Percentiles rank a stretch among this genome's conserved stretches.
phyloP scores from a whole-genome alignment of 208 protist species.

The Angomonas deanei region DNA sequence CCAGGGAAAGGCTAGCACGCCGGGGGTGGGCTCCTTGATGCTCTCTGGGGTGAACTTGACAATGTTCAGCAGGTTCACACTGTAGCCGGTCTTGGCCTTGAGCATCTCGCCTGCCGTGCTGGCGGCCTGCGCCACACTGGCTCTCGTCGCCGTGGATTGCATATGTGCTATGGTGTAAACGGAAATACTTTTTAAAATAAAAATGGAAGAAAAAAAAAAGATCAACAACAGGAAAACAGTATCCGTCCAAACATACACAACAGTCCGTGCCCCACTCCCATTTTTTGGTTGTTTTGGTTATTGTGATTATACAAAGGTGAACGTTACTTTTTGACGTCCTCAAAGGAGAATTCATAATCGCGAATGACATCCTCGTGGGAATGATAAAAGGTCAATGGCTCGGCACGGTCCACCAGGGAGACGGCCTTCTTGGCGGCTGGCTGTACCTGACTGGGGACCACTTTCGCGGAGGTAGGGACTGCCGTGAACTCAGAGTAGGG shows the following conservation, averaged over 20 bases:
- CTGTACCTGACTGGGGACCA: conserved; percentile 25
- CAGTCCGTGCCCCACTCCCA: too few relatives aligned
- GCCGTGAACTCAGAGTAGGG: conserved; percentile 69
- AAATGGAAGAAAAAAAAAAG: background rate
- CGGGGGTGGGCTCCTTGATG: conserved; percentile 30
- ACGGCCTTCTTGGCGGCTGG: conserved; percentile 32
- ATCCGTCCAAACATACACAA: background rate
- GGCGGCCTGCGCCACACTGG: conserved; percentile 16
- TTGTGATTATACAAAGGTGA: background rate
- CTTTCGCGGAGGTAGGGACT: conserved; percentile 26
- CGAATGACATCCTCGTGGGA: conserved; percentile 73
- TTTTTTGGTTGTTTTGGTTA: too few relatives aligned
- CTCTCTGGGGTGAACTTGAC: conserved; percentile 54
- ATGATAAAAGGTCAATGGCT: conserved; percentile 77
- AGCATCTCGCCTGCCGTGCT: conserved; percentile 37
- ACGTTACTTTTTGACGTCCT: conserved; percentile 10
- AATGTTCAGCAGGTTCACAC: conserved; percentile 33
- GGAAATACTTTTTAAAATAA: background rate
- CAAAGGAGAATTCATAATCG: conserved; percentile 60
- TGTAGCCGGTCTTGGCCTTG: conserved; percentile 31
- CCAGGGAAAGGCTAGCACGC: conserved; percentile 66
- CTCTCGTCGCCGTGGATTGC: background rate
- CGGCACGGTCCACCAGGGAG: conserved; percentile 62
- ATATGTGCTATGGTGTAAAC: background rate
- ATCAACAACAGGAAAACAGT: background rate